Evolutionary conservation across 225 moss, liverwort and hornwort species (phyloP).

Genomic region (Bryoerythrophyllum caledonicum): DNA sequence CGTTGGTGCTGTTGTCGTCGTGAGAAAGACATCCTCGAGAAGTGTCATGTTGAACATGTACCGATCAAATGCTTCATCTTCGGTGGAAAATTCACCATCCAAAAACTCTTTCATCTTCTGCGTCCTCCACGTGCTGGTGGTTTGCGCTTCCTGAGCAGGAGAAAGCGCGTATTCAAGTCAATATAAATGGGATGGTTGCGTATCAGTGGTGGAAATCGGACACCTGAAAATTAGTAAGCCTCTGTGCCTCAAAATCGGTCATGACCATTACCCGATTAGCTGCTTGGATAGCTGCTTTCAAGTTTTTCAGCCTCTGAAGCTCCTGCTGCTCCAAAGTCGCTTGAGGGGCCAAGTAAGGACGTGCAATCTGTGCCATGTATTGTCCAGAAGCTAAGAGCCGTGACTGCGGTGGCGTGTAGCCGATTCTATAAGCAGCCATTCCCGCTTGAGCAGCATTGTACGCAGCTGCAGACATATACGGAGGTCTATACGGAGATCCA

Average conservation of each 20-base stretch:
- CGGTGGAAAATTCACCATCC: constrained; percentile 57
- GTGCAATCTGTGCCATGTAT: constrained; percentile 48
- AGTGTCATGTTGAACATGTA: constrained; percentile 74
- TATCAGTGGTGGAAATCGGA: constrained; percentile 3
- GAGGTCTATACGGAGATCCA: constrained; percentile 53
- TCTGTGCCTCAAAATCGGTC: background rate
- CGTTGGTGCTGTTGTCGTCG: constrained; percentile 48
- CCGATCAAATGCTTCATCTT: constrained; percentile 94
- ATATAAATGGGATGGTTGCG: background rate
- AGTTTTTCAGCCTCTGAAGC: constrained; percentile 67
- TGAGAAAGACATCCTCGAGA: constrained; percentile 81
- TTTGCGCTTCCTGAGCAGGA: constrained; percentile 71
- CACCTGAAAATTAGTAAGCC: background rate
- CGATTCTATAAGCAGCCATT: constrained; percentile 39
- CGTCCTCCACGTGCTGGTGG: constrained; percentile 76
- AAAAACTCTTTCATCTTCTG: constrained; percentile 72
- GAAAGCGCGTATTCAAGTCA: constrained; percentile 16
- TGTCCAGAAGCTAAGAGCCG: constrained; percentile 49
- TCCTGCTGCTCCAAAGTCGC: constrained; percentile 79
- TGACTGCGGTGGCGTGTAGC: constrained; percentile 39
- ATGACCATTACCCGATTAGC: constrained; percentile 49
- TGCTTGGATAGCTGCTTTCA: constrained; percentile 64
- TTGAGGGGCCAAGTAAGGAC: constrained; percentile 51
- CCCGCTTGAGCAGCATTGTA: constrained; percentile 47
- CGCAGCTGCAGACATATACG: constrained; percentile 37